Conservation (phyloP, 306 rosid genomes). For the Gleditsia sinensis region DNA sequence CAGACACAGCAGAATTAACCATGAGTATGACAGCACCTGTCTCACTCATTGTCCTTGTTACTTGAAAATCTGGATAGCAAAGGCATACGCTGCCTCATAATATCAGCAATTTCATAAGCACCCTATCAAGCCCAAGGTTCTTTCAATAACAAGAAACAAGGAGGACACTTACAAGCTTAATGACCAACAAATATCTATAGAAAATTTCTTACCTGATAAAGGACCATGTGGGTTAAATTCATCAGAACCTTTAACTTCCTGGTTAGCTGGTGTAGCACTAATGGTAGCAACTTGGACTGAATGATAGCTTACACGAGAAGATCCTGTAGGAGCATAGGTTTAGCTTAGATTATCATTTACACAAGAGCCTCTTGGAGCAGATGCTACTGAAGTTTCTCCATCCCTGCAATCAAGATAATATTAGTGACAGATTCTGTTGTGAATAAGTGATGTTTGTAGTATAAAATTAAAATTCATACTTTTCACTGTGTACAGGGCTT, state of each 20-base stretch:
- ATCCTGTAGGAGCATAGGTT: constrained; percentile 53
- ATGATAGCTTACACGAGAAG: constrained; percentile 53
- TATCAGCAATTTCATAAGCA: not conserved
- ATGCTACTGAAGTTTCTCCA: constrained; percentile 56
- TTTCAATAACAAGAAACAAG: constrained; percentile 10
- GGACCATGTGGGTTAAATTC: constrained; percentile 94
- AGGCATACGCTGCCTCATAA: not conserved
- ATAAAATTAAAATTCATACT: constrained; percentile 54
- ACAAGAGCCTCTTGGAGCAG: constrained; percentile 68
- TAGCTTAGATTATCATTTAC: constrained; percentile 52
- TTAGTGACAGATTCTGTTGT: constrained; percentile 27
- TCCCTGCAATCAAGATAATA: constrained; percentile 52
- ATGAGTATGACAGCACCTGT: constrained; percentile 12
- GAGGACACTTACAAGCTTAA: not conserved
- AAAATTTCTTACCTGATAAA: constrained; percentile 52
- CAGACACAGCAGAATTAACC: constrained; percentile 1
- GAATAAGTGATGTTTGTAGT: constrained; percentile 2
- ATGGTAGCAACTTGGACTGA: constrained; percentile 49
- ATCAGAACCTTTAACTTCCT: constrained; percentile 60
- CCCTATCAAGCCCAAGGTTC: not conserved
- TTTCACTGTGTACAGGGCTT: constrained; percentile 74
- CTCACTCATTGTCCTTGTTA: constrained; percentile 16
- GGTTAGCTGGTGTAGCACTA: constrained; percentile 49
- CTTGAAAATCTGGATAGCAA: too few species aligned
- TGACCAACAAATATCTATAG: constrained; percentile 20